These are phyloP conservation scores for Calocybe gangraenosa DNA, from an alignment of 768 basidiomycete genomes.

Conservation along the genomic window DNA sequence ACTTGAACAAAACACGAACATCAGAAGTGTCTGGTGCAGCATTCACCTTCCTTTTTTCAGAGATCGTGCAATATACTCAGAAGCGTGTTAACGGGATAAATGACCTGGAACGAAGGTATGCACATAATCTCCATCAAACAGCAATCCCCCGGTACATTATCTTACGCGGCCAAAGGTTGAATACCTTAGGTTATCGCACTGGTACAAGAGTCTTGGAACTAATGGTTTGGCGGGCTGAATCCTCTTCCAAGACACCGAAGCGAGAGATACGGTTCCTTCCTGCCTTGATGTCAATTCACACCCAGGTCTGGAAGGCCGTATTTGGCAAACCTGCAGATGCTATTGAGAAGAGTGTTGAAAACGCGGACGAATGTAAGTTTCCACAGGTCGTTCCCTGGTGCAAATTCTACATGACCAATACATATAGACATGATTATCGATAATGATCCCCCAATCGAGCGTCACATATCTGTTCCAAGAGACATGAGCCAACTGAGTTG, in stretches of 20 bases:
- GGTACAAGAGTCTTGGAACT: slow-evolving; percentile 86
- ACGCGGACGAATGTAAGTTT: slow-evolving; percentile 87
- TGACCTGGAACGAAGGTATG: slow-evolving; percentile 89
- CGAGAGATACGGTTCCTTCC: slow-evolving; percentile 89
- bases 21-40: slow-evolving; percentile 82
- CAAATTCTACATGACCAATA: slow-evolving; percentile 9
- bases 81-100: slow-evolving; percentile 92
- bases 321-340: slow-evolving; percentile 94
- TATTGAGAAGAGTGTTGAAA: slow-evolving; percentile 94
- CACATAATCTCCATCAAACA: background rate
- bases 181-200: slow-evolving; percentile 89
- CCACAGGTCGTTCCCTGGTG: background rate
- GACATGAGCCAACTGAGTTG: slow-evolving; percentile 94
- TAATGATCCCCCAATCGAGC: slow-evolving; percentile 90
- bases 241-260: slow-evolving; percentile 82
- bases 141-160: slow-evolving; percentile 4
- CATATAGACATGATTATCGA: slow-evolving; percentile 94
- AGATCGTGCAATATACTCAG: slow-evolving; percentile 94
- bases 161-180: slow-evolving; percentile 50
- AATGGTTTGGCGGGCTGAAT: slow-evolving; percentile 76
- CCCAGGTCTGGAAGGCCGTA: slow-evolving; percentile 91
- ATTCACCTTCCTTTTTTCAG: slow-evolving; percentile 89
- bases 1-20: slow-evolving; percentile 80
- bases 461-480: slow-evolving; percentile 88
- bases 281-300: slow-evolving; percentile 90